Conservation (phyloP, 768 basidiomycete species). For the Mycena galopus region DNA sequence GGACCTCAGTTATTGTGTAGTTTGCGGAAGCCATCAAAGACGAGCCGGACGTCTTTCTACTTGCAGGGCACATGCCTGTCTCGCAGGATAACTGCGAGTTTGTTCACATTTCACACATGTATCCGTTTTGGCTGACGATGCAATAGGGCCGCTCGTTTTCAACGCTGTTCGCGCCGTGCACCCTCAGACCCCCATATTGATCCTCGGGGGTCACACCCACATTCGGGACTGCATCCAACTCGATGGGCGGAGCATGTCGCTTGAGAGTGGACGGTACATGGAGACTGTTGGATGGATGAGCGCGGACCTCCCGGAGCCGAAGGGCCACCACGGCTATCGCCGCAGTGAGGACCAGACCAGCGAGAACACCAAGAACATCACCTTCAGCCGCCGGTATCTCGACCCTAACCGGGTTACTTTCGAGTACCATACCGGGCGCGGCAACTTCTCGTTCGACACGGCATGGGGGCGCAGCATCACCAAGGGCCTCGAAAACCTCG, state of each 20-base stretch:
- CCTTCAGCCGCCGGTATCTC: slow-evolving; percentile 79
- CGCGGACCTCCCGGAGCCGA: slow-evolving; percentile 44
- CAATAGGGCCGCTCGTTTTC: slow-evolving; percentile 77
- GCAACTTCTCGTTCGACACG: slow-evolving; percentile 75
- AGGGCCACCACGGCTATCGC: background rate
- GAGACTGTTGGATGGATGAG: slow-evolving; percentile 91
- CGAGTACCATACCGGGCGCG: slow-evolving; percentile 60
- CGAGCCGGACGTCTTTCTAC: slow-evolving; percentile 86
- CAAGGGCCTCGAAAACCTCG: slow-evolving; percentile 64
- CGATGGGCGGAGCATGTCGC: slow-evolving; percentile 81
- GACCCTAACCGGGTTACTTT: slow-evolving; percentile 86
- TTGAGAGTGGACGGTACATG: slow-evolving; percentile 92
- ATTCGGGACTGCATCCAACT: slow-evolving; percentile 84
- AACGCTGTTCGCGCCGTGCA: slow-evolving; percentile 81
- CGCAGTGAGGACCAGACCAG: slow-evolving; percentile 23
- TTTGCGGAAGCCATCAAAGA: slow-evolving; percentile 84
- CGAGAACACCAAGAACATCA: slow-evolving; percentile 61
- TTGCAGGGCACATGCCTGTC: slow-evolving; percentile 89
- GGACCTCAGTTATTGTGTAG: slow-evolving; percentile 49
- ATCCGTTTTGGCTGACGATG: background rate
- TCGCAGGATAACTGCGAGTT: slow-evolving; percentile 72
- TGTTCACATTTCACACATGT: background rate
- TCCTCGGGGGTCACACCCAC: slow-evolving; percentile 88
- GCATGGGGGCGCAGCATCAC: slow-evolving; percentile 65
- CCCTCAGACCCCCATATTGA: slow-evolving; percentile 81